Base-by-base conservation (phyloP, 441 rosid genomes). In the Pelargonium cotyledonis region DNA sequence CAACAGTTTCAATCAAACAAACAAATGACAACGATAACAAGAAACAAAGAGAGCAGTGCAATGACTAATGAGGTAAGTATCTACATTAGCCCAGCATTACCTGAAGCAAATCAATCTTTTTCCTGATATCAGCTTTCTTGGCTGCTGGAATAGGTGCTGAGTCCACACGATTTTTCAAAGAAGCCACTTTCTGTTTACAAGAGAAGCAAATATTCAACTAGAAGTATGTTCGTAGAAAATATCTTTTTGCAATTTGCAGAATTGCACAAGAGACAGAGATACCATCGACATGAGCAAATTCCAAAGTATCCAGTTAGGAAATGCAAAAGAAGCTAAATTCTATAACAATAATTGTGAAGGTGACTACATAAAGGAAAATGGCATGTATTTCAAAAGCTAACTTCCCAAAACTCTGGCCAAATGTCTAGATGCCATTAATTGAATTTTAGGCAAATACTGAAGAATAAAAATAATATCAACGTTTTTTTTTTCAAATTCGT, bases 81-180 rank as follows among this genome's bases (percentile, higher is more conserved):
- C 26, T 9, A 18, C 49, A 44, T 44, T 44, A 44, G 26, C 23
- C 11, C 11, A 16, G 57, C 19, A 58, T 66, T 81, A 89, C 99
- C 97, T 90, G 97, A 73, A 95, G 95, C 38, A 73, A 67, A 31
- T 77, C 76, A 70, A 95, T 89, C 80, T 87, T 90, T 38, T 83
- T 83, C 87, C 89, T 88, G 70, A 95, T 83, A 68, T 88, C 92
- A 71, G 95, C 95, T 76, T 90, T 95, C 84, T 80, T 86, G 70
- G 89, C 89, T 15, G 98, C 98, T 44, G 98, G 98, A 72, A 92
- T 92, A 68, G 79, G 60, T 66, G 91, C 88, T 1, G 85, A 74
- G 62, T 95, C 98, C 76, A 88, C 95, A 38, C 77, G 78, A 70
- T 86, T 84, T 85, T 92, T 95, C 65, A 92, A 77, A 70, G 88